Percentiles rank a stretch among this genome's conserved stretches.
Evolutionary conservation across 2,329 filamentous ascomycete genomes (phyloP).

Genomic region (Dichotomopilus funicola): DNA sequence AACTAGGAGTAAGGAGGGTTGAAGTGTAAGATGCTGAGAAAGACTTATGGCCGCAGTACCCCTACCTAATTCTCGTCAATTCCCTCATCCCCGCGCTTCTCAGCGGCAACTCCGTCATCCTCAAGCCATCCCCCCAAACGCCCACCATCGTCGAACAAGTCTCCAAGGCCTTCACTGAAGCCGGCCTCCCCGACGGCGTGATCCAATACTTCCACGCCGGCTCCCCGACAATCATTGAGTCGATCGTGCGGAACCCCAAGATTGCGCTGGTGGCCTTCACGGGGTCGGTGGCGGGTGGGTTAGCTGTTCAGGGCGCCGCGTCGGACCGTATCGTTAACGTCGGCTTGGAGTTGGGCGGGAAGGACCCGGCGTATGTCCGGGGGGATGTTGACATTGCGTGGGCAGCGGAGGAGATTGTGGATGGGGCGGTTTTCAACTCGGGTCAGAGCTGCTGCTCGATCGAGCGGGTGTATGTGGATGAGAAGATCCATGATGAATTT

Average conservation of each 20-base stretch:
- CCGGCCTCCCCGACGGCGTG: constrained; percentile 75
- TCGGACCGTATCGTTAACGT: constrained; percentile 79
- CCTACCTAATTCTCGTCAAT: constrained; percentile 89
- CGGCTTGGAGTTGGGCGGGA: constrained; percentile 86
- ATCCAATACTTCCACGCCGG: constrained; percentile 91
- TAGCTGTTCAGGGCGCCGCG: constrained; percentile 79
- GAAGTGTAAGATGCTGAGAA: not conserved
- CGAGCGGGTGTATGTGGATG: constrained; percentile 86
- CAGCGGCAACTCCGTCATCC: constrained; percentile 81
- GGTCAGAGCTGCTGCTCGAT: constrained; percentile 96
- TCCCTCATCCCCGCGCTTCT: constrained; percentile 87
- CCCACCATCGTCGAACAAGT: constrained; percentile 87
- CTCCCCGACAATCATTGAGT: constrained; percentile 67
- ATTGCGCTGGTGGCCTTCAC: constrained; percentile 87
- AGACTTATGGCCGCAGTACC: constrained; percentile 55
- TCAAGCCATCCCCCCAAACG: constrained; percentile 93
- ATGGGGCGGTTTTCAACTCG: constrained; percentile 95
- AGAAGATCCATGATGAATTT: constrained; percentile 76
- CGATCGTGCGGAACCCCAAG: constrained; percentile 68
- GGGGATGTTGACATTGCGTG: constrained; percentile 80
- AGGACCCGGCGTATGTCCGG: constrained; percentile 87
- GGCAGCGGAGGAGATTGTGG: constrained; percentile 91
- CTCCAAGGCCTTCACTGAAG: constrained; percentile 66
- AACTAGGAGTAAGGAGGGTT: too few relatives aligned
- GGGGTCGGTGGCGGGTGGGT: constrained; percentile 79